Evolutionary conservation across 805 yeast genomes (phyloP), one percentile per base, ranked within the genome.

Genomic region (Deakozyma indianensis): DNA sequence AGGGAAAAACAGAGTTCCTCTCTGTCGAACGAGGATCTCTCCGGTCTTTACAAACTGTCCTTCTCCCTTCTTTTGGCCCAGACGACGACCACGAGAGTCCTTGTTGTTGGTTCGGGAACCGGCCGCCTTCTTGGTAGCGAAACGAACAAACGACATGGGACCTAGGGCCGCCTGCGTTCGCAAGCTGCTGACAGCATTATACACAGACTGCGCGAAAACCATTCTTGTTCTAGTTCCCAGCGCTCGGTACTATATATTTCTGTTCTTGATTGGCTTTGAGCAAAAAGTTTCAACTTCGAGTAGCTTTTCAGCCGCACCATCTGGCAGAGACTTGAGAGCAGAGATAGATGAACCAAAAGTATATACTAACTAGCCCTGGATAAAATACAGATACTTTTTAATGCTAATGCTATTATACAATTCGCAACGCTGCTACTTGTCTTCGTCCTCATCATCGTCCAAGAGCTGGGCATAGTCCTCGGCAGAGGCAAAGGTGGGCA

Each of bases 71-170:
- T 92, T 92, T 28, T 94, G 83, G 22, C 98, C 98, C 44, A 92
- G 68, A 59, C 97, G 72, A 63, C 94, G 78, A 69, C 98, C 98
- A 2, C 86, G 86, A 15, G 98, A 88, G 62, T 88, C 96, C 60
- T 82, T 81, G 77, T 83, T 88, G 53, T 83, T 83, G 16, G 96
- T 83, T 65, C 78, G 83, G n/a, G 96, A 86, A 55, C 96, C 96
- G 20, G 94, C 86, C 4, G 92, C 96, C 61, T 79, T 82, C 65
- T 92, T 92, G 15, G 96, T 86, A 23, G 98, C 95, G 20, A 78
- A 78, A 73, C 98, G 86, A 14, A 86, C 75, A 20, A 32, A n/a
- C 11, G 38, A 32, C 38, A 32, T 14, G 18, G 38, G 38, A n/a
- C 38, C 38, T 14, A 32, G 38, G 9, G 38, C 5, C 4, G 38